Base-by-base conservation (phyloP, 2,329 filamentous ascomycete species). In the Aplosporella prunicola region DNA sequence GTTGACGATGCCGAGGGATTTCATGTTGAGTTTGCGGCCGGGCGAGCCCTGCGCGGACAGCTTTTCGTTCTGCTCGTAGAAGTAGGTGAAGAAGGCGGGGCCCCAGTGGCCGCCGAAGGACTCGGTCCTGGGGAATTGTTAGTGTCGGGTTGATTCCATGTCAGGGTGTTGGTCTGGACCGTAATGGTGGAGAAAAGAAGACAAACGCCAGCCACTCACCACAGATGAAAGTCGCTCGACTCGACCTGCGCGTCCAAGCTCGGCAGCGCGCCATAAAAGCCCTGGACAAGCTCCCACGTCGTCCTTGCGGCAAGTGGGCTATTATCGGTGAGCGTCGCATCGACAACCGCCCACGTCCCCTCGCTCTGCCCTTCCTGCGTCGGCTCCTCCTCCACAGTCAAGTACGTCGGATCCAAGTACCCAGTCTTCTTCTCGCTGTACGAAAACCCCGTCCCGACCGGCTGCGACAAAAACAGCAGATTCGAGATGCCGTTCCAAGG, bases 51-150 rank as follows among this genome's bases (percentile, higher is more conserved):
- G 25, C 9, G 23, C 18, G 14, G 22, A 25, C 40, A 78, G 76
- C 14, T 56, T 55, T 10, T 64, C 60, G 43, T 79, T 79, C 49
- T 77, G 69, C n/a, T 66, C 53, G 41, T 74, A 57, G 47, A 78
- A 71, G 47, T 72, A 72, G 8, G 62, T 56, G 11, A 67, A 65
- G 43, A 76, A 75, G 16, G 67, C 68, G 1, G 74, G 74, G 1
- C 71, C 71, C 46, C 73, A 76, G 40, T 72, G n/a, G 2, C 73
- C 72, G 17, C 73, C 74, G 42, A 77, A 77, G 0, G 66, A 70
- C 44, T 63, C 58, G 0, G 63, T 63, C 34, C 32, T 35, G n/a
- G 2, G 5, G 4, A 1, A n/a, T 9, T 22, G 32, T 18, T 2
- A n/a, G 4, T 24, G 7, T 24, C 11, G 22, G 17, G 9, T 2